Evolutionary conservation across 108 stramenopile species (phyloP), one percentile per base, ranked within the genome.

Genomic region (Skeletonema menzelii): DNA sequence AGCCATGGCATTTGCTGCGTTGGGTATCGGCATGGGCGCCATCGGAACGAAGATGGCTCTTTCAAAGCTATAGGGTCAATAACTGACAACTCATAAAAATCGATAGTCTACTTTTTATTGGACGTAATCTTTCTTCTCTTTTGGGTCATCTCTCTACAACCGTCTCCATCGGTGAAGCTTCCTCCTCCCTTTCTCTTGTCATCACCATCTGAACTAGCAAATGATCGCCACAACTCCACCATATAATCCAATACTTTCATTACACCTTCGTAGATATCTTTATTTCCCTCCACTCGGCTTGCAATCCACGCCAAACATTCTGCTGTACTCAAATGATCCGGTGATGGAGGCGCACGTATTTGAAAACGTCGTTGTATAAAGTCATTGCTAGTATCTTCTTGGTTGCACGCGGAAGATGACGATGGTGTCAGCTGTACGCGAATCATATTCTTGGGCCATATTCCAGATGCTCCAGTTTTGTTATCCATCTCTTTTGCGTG

Each of bases 41-140:
- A 88, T 94, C 68, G 95, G 95, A 17, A 81, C 89, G 11, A 84
- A 83, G 38, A 85, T 88, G 87, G 94, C 94, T 22, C 56, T 86
- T 15, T 72, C 72, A 35, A 53, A 53, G 49, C 49, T 53, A 7
- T 32, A 32, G 49, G 3, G 49, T 22, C 22, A 19, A 47, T 17
- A 47, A 47, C 5, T 47, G 49, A 53, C 22, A 20, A 24, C 19
- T 53, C 49, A 42, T 42, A n/a, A n/a, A 42, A 42, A 42, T 53
- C 3, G 1, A 53, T 53, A 8, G 22, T 22, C 22, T 53, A 53
- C 19, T 20, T 53, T 53, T 53, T 53, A 42, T 53, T 40, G 13
- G 31, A 17, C 27, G 26, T 37, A 46, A 78, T 78, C 15, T 71
- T 70, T 26, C 61, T 35, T 46, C 46, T 59, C 65, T 78, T 78